phyloP scores from a whole-genome alignment of 192 early-diverging fungal species.

The Podila verticillata region DNA sequence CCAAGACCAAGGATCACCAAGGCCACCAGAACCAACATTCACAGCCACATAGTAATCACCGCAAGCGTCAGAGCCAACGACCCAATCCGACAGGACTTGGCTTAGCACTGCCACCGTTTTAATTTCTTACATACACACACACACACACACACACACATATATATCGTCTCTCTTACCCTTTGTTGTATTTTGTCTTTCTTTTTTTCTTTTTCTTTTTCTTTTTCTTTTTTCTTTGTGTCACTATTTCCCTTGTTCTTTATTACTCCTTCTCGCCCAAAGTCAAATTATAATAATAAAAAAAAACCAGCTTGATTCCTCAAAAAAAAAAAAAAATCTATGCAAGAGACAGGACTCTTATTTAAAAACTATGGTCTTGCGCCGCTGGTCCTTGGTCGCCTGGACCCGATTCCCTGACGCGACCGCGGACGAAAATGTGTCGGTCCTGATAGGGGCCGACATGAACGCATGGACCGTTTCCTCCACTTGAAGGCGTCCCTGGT shows the following conservation, averaged over 20 bases:
- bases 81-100: conserved; percentile 2
- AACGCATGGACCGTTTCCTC: not conserved
- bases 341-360: conserved; percentile 1
- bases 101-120: conserved; percentile 13
- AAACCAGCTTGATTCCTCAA: not conserved
- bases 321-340: not conserved
- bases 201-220: conserved; percentile 1
- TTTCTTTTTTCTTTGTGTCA: not conserved
- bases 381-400: conserved; percentile 14
- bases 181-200: not conserved
- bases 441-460: not conserved
- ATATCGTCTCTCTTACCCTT: conserved; percentile 4
- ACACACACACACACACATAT: no score
- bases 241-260: no score
- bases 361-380: conserved; percentile 36
- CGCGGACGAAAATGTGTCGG: not conserved
- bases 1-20: not conserved
- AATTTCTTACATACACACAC: not conserved
- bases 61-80: conserved; percentile 25
- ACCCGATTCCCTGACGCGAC: not conserved
- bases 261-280: not conserved
- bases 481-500: not conserved
- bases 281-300: not conserved
- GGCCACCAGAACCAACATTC: not conserved
- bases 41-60: conserved; percentile 3